Evolutionary conservation across 1,139 yeast genomes (phyloP).

Genomic region (Yamadazyma sp.): DNA sequence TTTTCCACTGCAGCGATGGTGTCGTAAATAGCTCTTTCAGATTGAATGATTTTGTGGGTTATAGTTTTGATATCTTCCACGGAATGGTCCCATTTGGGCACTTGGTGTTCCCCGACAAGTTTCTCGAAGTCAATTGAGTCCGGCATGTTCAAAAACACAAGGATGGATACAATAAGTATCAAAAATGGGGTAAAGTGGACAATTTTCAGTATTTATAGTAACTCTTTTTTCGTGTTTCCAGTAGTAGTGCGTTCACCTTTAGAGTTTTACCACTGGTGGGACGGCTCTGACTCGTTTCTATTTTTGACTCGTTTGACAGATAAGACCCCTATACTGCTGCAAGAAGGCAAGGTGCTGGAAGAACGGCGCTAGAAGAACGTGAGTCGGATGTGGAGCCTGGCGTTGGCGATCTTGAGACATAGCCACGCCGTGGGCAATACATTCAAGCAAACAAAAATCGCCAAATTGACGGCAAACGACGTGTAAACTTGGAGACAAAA

Average conservation of each 20-base stretch:
- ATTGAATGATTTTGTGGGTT: conserved; percentile 47
- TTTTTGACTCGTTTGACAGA: not conserved
- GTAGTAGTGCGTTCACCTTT: not conserved
- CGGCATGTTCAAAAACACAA: not conserved
- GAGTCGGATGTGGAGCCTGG: conserved; percentile 8
- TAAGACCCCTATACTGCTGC: not conserved
- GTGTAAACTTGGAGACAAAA: conserved; percentile 1
- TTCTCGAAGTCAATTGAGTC: conserved; percentile 16
- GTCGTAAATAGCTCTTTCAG: conserved; percentile 52
- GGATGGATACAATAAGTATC: not conserved
- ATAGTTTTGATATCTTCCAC: conserved; percentile 47
- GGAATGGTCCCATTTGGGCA: conserved; percentile 62
- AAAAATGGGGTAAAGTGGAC: not conserved
- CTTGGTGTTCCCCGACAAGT: conserved; percentile 14
- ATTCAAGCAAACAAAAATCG: not conserved
- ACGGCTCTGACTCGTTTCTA: conserved; percentile 1
- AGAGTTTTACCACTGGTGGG: not conserved
- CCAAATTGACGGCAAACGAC: not conserved
- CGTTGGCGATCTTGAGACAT: conserved; percentile 9
- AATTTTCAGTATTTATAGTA: not conserved
- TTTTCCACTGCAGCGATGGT: conserved; percentile 42
- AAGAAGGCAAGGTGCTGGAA: not conserved
- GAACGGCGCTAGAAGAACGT: not conserved
- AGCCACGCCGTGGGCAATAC: conserved; percentile 11
- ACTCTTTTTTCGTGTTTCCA: not conserved